phyloP scores from a whole-genome alignment of 2,329 filamentous ascomycete species.

The Penicillium sp. region DNA sequence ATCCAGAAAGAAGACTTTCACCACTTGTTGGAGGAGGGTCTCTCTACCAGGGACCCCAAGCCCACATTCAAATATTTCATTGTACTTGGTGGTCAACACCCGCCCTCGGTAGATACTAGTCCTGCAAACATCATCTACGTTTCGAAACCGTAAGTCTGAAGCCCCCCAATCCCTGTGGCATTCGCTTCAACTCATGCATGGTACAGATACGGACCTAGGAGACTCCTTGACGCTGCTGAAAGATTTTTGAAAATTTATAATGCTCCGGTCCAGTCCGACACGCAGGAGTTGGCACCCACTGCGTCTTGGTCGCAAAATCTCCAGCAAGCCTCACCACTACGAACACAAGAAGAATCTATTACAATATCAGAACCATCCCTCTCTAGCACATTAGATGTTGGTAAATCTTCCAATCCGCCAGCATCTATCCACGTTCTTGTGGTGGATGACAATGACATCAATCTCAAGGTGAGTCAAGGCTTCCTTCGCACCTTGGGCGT shows the following conservation, averaged over 20 bases:
- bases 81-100: conserved; percentile 18
- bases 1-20: conserved; percentile 26
- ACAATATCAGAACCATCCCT: neutral
- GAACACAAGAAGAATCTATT: neutral
- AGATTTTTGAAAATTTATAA: too few relatives aligned
- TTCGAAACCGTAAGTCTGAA: conserved; percentile 26
- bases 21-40: neutral
- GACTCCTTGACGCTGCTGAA: too few relatives aligned
- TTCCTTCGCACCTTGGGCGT: neutral
- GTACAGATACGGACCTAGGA: neutral
- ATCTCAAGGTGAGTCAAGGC: conserved; percentile 28
- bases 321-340: too few relatives aligned
- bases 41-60: conserved; percentile 1
- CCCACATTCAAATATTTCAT: conserved; percentile 18
- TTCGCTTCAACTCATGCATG: conserved; percentile 8
- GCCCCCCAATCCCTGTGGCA: too few relatives aligned
- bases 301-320: too few relatives aligned
- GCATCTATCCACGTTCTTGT: conserved; percentile 30
- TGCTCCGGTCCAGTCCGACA: too few relatives aligned
- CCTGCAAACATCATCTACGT: conserved; percentile 22
- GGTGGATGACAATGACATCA: conserved; percentile 46
- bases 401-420: conserved; percentile 4
- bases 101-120: neutral
- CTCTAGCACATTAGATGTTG: neutral
- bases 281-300: too few relatives aligned